Conservation (phyloP, 192 early-diverging fungal species). For the Glomus cerebriforme region DNA sequence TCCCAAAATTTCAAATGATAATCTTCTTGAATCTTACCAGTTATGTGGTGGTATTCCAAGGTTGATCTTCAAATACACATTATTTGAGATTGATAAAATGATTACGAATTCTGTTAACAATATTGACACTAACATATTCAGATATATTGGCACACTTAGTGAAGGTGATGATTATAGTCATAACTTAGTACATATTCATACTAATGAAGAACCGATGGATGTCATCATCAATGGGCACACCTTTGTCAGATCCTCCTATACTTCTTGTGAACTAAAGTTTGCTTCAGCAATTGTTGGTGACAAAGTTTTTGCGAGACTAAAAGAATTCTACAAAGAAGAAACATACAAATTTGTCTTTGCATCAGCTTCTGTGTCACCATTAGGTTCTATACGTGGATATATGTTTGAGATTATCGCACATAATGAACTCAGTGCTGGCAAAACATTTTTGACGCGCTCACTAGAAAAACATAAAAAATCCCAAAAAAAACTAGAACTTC, state of each 20-base stretch:
- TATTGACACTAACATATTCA: not conserved
- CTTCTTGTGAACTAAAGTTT: not conserved
- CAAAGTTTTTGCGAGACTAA: not conserved
- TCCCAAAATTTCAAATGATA: not conserved
- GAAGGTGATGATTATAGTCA: not conserved
- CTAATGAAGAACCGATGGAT: not conserved
- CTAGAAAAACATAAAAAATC: not conserved
- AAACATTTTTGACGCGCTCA: not conserved
- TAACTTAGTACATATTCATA: not conserved
- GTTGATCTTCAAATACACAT: not conserved
- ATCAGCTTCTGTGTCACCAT: not conserved
- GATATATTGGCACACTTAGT: not conserved
- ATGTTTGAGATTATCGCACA: not conserved
- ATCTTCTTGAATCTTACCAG: not conserved
- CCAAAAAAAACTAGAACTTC: not conserved
- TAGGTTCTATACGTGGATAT: not conserved
- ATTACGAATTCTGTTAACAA: not conserved
- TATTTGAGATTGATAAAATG: not conserved
- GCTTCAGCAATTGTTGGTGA: not conserved
- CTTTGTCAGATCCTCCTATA: not conserved
- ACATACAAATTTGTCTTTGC: not conserved
- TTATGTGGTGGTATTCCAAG: conserved; percentile 10
- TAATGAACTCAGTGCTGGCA: not conserved
- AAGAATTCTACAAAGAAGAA: conserved; percentile 6
- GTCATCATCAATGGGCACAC: not conserved